phyloP scores from a whole-genome alignment of 2,329 filamentous ascomycete species.

The Tricladium varicosporioides region DNA sequence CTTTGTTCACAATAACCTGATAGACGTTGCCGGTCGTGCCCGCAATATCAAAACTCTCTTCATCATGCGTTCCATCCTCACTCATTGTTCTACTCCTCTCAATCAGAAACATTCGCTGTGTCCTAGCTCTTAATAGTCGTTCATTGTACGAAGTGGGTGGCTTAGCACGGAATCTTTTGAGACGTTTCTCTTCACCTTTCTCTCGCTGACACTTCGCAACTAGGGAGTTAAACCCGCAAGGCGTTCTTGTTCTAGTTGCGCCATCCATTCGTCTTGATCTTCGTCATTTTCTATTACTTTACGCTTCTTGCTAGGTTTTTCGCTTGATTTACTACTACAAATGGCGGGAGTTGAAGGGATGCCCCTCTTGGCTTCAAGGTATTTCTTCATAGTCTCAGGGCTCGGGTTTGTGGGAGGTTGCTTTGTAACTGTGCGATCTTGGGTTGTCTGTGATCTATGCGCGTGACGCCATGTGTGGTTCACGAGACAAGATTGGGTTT shows the following conservation, averaged over 20 bases:
- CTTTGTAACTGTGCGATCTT: not conserved
- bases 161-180: slow-evolving; percentile 39
- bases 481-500: not conserved
- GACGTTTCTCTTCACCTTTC: slow-evolving; percentile 38
- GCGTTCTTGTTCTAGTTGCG: slow-evolving; percentile 7
- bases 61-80: slow-evolving; percentile 38
- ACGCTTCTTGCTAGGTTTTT: slow-evolving; percentile 17
- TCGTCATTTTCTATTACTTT: slow-evolving; percentile 10
- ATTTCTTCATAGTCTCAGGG: slow-evolving; percentile 9
- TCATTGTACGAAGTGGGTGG: slow-evolving; percentile 46
- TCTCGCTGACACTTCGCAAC: slow-evolving; percentile 19
- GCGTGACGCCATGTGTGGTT: slow-evolving; percentile 8
- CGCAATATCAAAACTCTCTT: slow-evolving; percentile 54
- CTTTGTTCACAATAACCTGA: slow-evolving; percentile 50
- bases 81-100: slow-evolving; percentile 38
- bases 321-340: not conserved
- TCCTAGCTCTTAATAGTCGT: slow-evolving; percentile 46
- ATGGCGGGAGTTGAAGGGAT: not conserved
- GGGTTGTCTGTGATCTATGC: not conserved
- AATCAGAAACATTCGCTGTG: slow-evolving; percentile 57
- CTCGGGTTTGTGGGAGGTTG: not conserved
- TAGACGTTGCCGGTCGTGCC: slow-evolving; percentile 64
- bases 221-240: slow-evolving; percentile 5
- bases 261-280: slow-evolving; percentile 9
- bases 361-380: slow-evolving; percentile 7